These are phyloP conservation scores for Acanthamoeba lugdunensis DNA, from an alignment of 208 protist genomes.

Conservation along the genomic window DNA sequence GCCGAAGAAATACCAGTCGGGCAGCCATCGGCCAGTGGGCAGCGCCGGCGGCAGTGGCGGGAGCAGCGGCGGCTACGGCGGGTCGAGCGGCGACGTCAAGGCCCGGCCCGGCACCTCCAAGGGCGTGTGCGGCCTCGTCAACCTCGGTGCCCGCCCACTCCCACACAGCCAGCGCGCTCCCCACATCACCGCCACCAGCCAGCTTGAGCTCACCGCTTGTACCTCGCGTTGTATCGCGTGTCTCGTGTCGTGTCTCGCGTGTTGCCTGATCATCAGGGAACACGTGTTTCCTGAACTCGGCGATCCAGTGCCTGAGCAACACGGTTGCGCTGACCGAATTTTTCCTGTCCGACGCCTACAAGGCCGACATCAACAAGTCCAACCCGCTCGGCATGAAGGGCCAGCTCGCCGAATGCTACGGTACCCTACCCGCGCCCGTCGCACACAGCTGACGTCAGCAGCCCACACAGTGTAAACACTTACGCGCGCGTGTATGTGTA, in stretches of 20 bases:
- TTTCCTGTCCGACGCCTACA: slow-evolving; percentile 90
- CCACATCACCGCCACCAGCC: not conserved
- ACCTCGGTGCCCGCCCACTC: slow-evolving; percentile 8
- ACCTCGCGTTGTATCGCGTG: not conserved
- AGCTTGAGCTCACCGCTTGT: not conserved
- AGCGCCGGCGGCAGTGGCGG: not conserved
- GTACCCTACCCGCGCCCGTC: not conserved
- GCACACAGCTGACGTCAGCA: not conserved
- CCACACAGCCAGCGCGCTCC: not conserved
- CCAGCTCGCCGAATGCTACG: slow-evolving; percentile 78
- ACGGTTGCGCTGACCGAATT: slow-evolving; percentile 87
- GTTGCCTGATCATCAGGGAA: slow-evolving; percentile 84
- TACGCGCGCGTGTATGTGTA: not conserved
- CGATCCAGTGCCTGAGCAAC: slow-evolving; percentile 93
- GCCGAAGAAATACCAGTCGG: not conserved
- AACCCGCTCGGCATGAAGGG: slow-evolving; percentile 78
- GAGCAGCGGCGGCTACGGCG: not conserved
- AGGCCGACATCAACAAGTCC: slow-evolving; percentile 84
- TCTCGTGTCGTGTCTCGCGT: not conserved
- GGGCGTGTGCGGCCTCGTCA: slow-evolving; percentile 54
- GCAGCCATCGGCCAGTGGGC: not conserved
- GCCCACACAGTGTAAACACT: not conserved
- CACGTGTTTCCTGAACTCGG: slow-evolving; percentile 96
- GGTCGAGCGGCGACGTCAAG: not conserved
- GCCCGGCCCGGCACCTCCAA: not conserved